These are phyloP conservation scores for Glycine soja DNA, from an alignment of 306 rosid genomes.

Conservation along the genomic window DNA sequence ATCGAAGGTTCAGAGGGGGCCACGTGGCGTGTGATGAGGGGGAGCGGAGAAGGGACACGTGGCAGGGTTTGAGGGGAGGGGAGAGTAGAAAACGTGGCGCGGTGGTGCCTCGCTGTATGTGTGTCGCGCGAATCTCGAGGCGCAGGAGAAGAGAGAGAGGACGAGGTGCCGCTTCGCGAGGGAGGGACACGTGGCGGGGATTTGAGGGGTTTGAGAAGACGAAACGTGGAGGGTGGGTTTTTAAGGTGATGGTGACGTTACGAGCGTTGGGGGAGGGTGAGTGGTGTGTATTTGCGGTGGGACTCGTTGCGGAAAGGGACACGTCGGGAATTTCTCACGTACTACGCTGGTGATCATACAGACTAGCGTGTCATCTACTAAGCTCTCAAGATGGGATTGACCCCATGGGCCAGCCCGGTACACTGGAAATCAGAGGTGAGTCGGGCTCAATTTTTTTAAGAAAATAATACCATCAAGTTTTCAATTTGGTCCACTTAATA, in stretches of 20 bases:
- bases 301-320: background rate
- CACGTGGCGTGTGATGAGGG: background rate
- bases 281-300: constrained; percentile 1
- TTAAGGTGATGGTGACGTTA: constrained; percentile 9
- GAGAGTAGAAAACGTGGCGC: background rate
- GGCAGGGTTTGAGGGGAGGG: background rate
- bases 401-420: no score
- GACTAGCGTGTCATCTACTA: no score
- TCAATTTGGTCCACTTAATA: no score
- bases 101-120: no score
- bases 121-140: background rate
- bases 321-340: background rate
- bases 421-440: no score
- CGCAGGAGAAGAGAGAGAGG: background rate
- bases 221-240: constrained; percentile 6
- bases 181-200: background rate
- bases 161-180: background rate
- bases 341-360: no score
- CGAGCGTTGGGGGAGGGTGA: background rate
- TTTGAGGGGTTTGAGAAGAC: background rate
- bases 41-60: background rate
- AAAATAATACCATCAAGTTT: no score
- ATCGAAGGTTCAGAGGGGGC: background rate
- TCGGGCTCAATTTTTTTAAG: no score
- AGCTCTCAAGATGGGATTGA: no score